Conservation (phyloP, 192 early-diverging fungal species). For the Rhizophagus sp. region DNA sequence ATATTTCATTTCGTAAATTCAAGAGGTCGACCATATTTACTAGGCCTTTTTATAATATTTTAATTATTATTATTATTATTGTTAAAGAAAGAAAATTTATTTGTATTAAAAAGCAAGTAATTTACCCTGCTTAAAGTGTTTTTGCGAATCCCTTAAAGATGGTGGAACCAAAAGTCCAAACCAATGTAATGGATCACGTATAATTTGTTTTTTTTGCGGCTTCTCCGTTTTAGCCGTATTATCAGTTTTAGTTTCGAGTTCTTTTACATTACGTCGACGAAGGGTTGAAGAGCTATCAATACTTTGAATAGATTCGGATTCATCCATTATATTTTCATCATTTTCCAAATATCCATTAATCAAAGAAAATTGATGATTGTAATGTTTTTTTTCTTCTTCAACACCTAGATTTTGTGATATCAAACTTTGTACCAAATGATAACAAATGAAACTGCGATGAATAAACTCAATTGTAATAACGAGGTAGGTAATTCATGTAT, state of each 20-base stretch:
- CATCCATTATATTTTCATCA: neutral
- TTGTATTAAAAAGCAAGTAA: neutral
- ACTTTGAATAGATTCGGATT: neutral
- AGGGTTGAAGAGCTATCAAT: neutral
- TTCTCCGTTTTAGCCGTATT: neutral
- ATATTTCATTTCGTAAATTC: conserved; percentile 20
- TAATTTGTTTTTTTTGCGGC: conserved; percentile 15
- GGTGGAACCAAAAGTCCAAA: conserved; percentile 49
- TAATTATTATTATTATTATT: neutral
- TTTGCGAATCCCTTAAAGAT: conserved; percentile 40
- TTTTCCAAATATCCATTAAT: neutral
- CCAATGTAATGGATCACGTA: conserved; percentile 43
- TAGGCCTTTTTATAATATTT: neutral
- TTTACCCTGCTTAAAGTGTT: conserved; percentile 41
- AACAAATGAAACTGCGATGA: neutral
- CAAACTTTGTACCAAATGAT: neutral
- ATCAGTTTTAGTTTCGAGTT: neutral
- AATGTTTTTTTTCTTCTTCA: neutral
- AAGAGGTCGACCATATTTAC: conserved; percentile 8
- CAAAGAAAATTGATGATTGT: conserved; percentile 1
- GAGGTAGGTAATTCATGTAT: neutral
- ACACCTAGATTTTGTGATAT: neutral
- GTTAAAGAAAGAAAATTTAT: neutral
- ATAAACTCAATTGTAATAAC: neutral
- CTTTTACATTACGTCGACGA: conserved; percentile 11